Evolutionary conservation across 768 basidiomycete species (phyloP).

Genomic region (Zangia roseola): DNA sequence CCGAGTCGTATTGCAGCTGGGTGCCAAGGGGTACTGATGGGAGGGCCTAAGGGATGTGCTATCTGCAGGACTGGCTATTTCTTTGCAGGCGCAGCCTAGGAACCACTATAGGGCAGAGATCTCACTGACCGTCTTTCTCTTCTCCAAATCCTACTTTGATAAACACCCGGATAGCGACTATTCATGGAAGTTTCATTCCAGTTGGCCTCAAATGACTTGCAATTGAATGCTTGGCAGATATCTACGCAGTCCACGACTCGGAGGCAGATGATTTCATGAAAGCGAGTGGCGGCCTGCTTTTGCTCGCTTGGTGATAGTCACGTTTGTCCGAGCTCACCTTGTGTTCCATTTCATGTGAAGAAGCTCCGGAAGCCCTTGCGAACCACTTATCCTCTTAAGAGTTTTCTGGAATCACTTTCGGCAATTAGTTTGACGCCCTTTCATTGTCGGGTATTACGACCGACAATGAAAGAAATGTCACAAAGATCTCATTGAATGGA

Average conservation of each 20-base stretch:
- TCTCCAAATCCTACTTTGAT: constrained; percentile 59
- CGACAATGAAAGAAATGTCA: constrained; percentile 58
- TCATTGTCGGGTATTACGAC: constrained; percentile 65
- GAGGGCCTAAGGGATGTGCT: constrained; percentile 34
- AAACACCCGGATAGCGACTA: constrained; percentile 75
- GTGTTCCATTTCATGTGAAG: constrained; percentile 27
- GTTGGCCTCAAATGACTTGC: constrained; percentile 63
- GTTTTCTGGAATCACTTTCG: background rate
- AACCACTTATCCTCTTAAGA: constrained; percentile 30
- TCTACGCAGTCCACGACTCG: constrained; percentile 58
- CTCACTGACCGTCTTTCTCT: too few relatives aligned
- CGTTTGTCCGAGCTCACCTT: constrained; percentile 4
- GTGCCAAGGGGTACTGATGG: constrained; percentile 54
- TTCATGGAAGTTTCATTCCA: constrained; percentile 55
- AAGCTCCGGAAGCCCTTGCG: constrained; percentile 72
- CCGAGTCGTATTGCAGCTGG: constrained; percentile 73
- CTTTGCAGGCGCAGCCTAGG: too few relatives aligned
- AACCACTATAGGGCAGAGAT: too few relatives aligned
- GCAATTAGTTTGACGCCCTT: constrained; percentile 25
- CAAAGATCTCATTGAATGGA: constrained; percentile 19
- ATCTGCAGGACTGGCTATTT: too few relatives aligned
- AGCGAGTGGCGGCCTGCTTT: constrained; percentile 45
- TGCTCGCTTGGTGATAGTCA: background rate
- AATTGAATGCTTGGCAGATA: constrained; percentile 83
- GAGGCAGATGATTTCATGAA: constrained; percentile 43